phyloP scores from a whole-genome alignment of 2,329 filamentous ascomycete species.

The Cyphellophora europaea region DNA sequence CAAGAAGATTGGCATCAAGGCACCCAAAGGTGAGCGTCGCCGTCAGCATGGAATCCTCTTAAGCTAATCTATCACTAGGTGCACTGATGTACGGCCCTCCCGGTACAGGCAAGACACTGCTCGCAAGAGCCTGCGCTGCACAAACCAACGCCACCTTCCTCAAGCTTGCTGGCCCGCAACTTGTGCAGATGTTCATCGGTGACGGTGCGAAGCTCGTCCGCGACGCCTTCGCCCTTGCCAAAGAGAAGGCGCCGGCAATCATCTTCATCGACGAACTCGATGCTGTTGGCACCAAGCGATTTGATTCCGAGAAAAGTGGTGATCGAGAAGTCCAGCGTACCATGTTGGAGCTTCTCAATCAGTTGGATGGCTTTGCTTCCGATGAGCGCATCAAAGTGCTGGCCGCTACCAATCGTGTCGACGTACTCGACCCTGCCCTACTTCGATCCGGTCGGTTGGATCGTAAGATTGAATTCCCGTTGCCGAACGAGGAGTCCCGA shows the following conservation, averaged over 20 bases:
- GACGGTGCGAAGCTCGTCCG: conserved; percentile 96
- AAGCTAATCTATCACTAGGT: too few species aligned
- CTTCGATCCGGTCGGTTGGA: conserved; percentile 87
- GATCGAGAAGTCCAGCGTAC: conserved; percentile 97
- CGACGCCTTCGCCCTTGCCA: conserved; percentile 93
- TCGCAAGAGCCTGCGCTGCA: conserved; percentile 90
- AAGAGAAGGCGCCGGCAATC: conserved; percentile 97
- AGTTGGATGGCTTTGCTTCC: conserved; percentile 94
- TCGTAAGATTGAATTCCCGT: conserved; percentile 94
- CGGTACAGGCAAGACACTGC: conserved; percentile 42
- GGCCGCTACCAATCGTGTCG: conserved; percentile 87
- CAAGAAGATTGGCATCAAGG: conserved; percentile 99
- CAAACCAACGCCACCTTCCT: conserved; percentile 98
- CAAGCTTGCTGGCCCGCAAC: conserved; percentile 92
- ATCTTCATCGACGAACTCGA: conserved; percentile 99
- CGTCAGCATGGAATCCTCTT: too few species aligned
- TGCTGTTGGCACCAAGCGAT: conserved; percentile 96
- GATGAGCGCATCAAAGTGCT: conserved; percentile 96
- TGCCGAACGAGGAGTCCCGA: conserved; percentile 94
- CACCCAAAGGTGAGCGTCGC: conserved; percentile 70
- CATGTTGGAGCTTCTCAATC: conserved; percentile 97
- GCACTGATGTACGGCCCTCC: conserved; percentile 86
- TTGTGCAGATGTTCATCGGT: conserved; percentile 99
- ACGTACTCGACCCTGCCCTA: conserved; percentile 84
- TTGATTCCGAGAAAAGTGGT: conserved; percentile 96